These are phyloP conservation scores for Pinus albicaulis DNA, from an alignment of 75 land plant genomes.

Conservation along the genomic window DNA sequence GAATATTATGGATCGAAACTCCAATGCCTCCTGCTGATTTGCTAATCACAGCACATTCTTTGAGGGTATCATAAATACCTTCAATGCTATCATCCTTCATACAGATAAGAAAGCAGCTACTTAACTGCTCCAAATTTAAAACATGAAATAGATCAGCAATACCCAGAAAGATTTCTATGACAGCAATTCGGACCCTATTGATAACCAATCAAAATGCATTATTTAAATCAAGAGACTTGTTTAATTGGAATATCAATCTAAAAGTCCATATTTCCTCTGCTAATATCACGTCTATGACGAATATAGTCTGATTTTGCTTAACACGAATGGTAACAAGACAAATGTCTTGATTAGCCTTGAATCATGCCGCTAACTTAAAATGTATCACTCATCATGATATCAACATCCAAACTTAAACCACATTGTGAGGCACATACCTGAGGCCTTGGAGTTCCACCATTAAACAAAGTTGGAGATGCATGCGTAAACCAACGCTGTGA, in stretches of 20 bases:
- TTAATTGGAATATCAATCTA: neutral
- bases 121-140: slow-evolving; percentile 22
- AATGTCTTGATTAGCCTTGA: neutral
- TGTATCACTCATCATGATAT: no score
- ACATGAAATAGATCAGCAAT: neutral
- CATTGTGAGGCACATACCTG: slow-evolving; percentile 17
- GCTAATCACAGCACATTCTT: slow-evolving; percentile 54
- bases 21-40: slow-evolving; percentile 59
- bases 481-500: slow-evolving; percentile 59
- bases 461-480: slow-evolving; percentile 52
- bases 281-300: neutral
- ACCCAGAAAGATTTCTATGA: no score
- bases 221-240: neutral
- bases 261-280: neutral
- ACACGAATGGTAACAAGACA: no score
- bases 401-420: neutral
- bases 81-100: slow-evolving; percentile 58
- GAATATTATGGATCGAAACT: slow-evolving; percentile 35
- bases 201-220: neutral
- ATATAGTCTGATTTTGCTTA: no score
- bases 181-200: no score
- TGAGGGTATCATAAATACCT: slow-evolving; percentile 47
- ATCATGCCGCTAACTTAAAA: neutral
- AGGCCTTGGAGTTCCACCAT: slow-evolving; percentile 49
- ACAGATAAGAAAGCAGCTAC: slow-evolving; percentile 53